Evolutionary conservation across 345 rosid species (phyloP).

Genomic region (Acer yangbiense): DNA sequence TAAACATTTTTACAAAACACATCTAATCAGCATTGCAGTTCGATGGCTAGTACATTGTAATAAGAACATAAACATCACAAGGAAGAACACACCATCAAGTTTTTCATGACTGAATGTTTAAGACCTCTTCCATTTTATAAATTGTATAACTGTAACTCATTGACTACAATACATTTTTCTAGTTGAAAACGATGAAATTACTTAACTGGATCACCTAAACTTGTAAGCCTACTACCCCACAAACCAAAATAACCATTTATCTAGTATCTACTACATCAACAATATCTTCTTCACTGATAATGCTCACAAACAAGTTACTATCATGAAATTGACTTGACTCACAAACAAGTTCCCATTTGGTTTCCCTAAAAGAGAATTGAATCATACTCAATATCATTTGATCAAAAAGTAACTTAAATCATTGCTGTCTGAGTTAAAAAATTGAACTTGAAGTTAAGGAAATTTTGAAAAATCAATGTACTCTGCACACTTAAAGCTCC

Average conservation of each 20-base stretch:
- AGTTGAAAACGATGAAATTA: neutral
- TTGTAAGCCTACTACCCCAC: neutral
- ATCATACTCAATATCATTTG: neutral
- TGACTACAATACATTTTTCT: neutral
- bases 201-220: neutral
- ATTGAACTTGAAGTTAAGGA: neutral
- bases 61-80: neutral
- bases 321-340: too few species aligned
- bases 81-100: neutral
- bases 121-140: neutral
- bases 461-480: conserved; percentile 1
- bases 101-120: neutral
- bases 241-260: neutral
- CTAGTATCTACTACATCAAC: neutral
- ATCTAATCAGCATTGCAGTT: conserved; percentile 1
- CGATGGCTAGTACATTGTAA: neutral
- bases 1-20: conserved; percentile 11
- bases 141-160: neutral
- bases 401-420: conserved; percentile 3
- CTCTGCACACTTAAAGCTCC: neutral
- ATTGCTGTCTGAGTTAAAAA: neutral
- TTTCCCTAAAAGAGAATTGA: neutral
- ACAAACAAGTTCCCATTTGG: neutral
- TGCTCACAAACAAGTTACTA: neutral
- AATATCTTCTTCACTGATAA: neutral